Conservation (phyloP, 2,329 filamentous ascomycete species). For the Samsoniella hepiali region DNA sequence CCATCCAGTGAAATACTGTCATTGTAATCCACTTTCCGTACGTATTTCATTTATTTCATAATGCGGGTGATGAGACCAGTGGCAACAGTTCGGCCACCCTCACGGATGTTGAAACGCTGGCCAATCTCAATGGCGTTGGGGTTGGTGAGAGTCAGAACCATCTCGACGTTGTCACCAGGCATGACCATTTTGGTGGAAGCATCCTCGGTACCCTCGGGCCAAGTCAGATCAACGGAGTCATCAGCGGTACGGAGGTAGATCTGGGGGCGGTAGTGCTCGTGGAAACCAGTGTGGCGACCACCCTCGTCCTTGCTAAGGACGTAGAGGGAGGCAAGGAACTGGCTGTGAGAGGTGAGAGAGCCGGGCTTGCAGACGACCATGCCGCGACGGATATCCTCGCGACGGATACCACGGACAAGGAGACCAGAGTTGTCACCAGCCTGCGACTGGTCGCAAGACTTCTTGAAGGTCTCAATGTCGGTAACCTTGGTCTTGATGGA, state of each 20-base stretch:
- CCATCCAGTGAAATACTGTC: not conserved
- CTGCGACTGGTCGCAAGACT: slow-evolving; percentile 93
- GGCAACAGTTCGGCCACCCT: slow-evolving; percentile 87
- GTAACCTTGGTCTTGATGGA: slow-evolving; percentile 98
- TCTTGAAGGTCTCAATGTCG: slow-evolving; percentile 99
- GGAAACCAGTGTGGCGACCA: slow-evolving; percentile 94
- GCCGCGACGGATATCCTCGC: slow-evolving; percentile 89
- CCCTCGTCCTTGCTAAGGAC: slow-evolving; percentile 97
- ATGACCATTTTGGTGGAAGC: slow-evolving; percentile 77
- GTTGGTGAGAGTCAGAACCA: slow-evolving; percentile 81
- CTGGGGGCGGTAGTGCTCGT: slow-evolving; percentile 94
- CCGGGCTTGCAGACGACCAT: slow-evolving; percentile 91
- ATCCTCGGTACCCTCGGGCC: slow-evolving; percentile 80
- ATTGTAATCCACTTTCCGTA: not conserved
- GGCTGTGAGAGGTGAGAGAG: slow-evolving; percentile 77
- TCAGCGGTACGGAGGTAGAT: slow-evolving; percentile 93
- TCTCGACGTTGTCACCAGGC: slow-evolving; percentile 98
- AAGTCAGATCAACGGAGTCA: slow-evolving; percentile 73
- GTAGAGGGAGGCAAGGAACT: slow-evolving; percentile 96
- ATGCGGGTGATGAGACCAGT: slow-evolving; percentile 80
- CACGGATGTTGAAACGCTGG: slow-evolving; percentile 96
- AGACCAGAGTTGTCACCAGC: slow-evolving; percentile 98
- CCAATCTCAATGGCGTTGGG: slow-evolving; percentile 86
- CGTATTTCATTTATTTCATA: slow-evolving; percentile 45
- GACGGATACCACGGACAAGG: slow-evolving; percentile 89